phyloP scores from a whole-genome alignment of 257 asterid species.

The Rauvolfia tetraphylla region DNA sequence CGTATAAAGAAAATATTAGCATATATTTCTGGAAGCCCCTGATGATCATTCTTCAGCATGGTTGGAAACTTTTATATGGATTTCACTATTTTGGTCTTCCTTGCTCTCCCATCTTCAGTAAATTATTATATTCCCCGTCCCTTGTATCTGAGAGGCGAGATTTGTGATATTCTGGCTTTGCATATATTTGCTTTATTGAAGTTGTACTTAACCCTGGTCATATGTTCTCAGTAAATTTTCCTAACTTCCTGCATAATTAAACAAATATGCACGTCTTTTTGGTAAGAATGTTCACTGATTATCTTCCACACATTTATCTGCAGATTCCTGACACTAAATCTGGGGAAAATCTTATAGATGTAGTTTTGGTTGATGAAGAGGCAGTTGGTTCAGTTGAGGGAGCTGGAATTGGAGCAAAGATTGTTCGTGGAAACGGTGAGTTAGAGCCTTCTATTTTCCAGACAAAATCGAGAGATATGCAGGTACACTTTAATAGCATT shows the following conservation, averaged over 20 bases:
- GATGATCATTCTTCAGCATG: background rate
- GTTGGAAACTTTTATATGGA: background rate
- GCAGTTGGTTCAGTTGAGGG: constrained; percentile 67
- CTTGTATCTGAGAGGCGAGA: background rate
- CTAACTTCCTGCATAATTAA: background rate
- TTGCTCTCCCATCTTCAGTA: background rate
- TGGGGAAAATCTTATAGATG: constrained; percentile 38
- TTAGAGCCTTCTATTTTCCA: constrained; percentile 19
- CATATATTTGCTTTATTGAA: background rate
- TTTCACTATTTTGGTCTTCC: background rate
- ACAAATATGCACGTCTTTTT: background rate
- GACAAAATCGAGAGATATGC: constrained; percentile 2
- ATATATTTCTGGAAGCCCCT: background rate
- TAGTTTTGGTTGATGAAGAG: constrained; percentile 87
- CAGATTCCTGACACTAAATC: constrained; percentile 80
- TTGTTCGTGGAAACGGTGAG: constrained; percentile 34
- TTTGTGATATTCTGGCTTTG: background rate
- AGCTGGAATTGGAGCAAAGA: constrained; percentile 80
- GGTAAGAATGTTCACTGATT: constrained; percentile 1
- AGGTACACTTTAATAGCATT: constrained; percentile 1
- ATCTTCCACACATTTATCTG: background rate
- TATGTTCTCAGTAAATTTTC: background rate
- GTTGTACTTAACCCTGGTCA: background rate
- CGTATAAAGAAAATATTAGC: background rate
- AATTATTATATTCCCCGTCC: too few relatives aligned